A percentile compares a stretch with the other conserved stretches of the same genome.
Conservation (phyloP, 805 yeast genomes). For the Sugiyamaella mastotermitis region DNA sequence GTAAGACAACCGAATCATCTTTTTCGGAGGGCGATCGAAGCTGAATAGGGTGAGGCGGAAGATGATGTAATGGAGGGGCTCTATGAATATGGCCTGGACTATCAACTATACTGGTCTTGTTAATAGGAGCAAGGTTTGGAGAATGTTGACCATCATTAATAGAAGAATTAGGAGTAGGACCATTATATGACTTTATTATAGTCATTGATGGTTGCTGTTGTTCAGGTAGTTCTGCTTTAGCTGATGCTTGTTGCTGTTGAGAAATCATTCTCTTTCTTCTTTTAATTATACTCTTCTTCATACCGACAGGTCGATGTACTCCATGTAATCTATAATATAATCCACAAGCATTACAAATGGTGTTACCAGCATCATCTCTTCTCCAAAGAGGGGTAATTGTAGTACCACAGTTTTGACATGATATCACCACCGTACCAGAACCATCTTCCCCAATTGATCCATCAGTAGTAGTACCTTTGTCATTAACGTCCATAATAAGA, state of each 20-base stretch:
- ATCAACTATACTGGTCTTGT: too few relatives aligned
- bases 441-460: not conserved
- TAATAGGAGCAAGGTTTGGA: too few relatives aligned
- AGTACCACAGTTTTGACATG: conserved; percentile 79
- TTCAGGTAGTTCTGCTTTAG: not conserved
- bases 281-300: conserved; percentile 69
- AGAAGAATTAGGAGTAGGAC: not conserved
- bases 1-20: too few relatives aligned
- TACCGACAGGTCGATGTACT: conserved; percentile 64
- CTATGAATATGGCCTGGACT: too few relatives aligned
- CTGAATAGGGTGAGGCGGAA: not conserved
- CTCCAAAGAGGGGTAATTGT: conserved; percentile 87
- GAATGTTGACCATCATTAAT: not conserved
- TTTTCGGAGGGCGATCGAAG: not conserved
- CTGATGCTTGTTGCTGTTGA: not conserved
- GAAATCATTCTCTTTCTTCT: conserved; percentile 53
- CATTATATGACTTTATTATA: conserved; percentile 1
- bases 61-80: not conserved
- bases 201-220: conserved; percentile 4
- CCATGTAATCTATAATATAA: conserved; percentile 72
- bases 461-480: too few relatives aligned
- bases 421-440: conserved; percentile 43
- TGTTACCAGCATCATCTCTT: conserved; percentile 72
- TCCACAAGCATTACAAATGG: conserved; percentile 85
- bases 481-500: too few relatives aligned